A percentile compares a stretch with the other conserved stretches of the same genome.
Evolutionary conservation across 2,329 filamentous ascomycete species (phyloP).

Genomic region (Hypoxylon sp.): DNA sequence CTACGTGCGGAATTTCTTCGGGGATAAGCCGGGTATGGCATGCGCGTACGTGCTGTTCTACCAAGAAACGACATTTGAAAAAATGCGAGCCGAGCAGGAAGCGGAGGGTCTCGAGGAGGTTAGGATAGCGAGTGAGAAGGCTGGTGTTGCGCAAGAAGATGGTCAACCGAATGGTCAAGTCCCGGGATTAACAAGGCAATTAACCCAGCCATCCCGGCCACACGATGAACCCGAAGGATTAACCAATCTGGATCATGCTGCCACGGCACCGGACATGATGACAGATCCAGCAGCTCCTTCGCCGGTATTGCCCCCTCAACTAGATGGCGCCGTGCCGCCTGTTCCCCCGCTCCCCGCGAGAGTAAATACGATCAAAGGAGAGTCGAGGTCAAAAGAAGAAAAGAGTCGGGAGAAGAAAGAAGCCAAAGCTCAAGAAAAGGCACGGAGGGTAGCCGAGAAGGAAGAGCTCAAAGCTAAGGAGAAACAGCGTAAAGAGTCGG

Average conservation of each 20-base stretch:
- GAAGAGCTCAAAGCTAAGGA: conserved; percentile 56
- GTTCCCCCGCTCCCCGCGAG: conserved; percentile 32
- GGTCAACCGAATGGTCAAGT: conserved; percentile 55
- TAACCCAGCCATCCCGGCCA: conserved; percentile 58
- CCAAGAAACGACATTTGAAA: conserved; percentile 82
- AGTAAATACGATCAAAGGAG: conserved; percentile 43
- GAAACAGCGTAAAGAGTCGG: conserved; percentile 52
- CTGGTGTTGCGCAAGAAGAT: conserved; percentile 62
- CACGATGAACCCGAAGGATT: conserved; percentile 61
- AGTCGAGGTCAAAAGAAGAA: conserved; percentile 63
- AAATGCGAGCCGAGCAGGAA: conserved; percentile 79
- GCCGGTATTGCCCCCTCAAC: conserved; percentile 45
- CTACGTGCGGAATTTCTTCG: conserved; percentile 97
- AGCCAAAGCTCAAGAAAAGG: conserved; percentile 62
- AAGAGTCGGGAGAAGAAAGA: conserved; percentile 76
- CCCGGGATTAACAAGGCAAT: conserved; percentile 58
- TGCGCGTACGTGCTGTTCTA: conserved; percentile 98
- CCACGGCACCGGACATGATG: conserved; percentile 63
- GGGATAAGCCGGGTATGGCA: conserved; percentile 87
- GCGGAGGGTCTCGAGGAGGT: conserved; percentile 75
- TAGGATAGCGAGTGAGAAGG: conserved; percentile 63
- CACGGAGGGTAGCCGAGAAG: conserved; percentile 56
- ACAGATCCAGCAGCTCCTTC: conserved; percentile 40
- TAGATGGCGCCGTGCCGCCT: conserved; percentile 34
- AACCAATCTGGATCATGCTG: conserved; percentile 69